These are phyloP conservation scores for Backusella tuberculispora DNA, from an alignment of 192 early-diverging fungal genomes.

Conservation along the genomic window DNA sequence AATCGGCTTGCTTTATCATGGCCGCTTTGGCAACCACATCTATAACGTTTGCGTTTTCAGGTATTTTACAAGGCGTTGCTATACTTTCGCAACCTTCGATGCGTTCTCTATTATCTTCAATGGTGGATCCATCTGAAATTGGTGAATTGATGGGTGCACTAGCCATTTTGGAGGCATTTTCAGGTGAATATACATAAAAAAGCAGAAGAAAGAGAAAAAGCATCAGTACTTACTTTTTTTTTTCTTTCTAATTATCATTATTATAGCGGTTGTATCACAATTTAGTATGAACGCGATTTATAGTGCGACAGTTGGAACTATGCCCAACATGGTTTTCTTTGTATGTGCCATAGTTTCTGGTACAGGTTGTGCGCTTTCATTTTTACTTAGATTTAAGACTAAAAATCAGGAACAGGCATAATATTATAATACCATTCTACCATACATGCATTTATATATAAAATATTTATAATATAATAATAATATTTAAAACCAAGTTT, in stretches of 20 bases:
- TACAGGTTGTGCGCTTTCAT: constrained; percentile 37
- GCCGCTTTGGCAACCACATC: constrained; percentile 38
- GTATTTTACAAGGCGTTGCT: constrained; percentile 35
- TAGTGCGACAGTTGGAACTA: constrained; percentile 40
- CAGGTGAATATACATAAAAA: constrained; percentile 19
- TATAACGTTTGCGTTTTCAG: constrained; percentile 18
- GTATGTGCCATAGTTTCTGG: constrained; percentile 34
- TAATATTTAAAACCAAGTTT: neutral
- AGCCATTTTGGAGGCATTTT: constrained; percentile 52
- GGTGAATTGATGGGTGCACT: constrained; percentile 55
- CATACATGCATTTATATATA: neutral
- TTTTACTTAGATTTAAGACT: constrained; percentile 29
- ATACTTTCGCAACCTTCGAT: constrained; percentile 43
- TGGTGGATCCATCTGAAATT: constrained; percentile 51
- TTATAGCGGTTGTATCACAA: constrained; percentile 41
- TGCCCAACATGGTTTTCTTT: constrained; percentile 50
- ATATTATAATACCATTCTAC: neutral
- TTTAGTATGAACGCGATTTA: constrained; percentile 48
- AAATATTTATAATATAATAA: neutral
- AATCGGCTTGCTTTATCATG: constrained; percentile 31
- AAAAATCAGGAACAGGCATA: neutral
- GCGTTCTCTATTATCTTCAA: constrained; percentile 44
- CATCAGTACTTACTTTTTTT: neutral
- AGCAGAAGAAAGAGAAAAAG: neutral
- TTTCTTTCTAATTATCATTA: neutral